These are phyloP conservation scores for Primulina eburnea DNA, from an alignment of 257 asterid species.

Conservation along the genomic window DNA sequence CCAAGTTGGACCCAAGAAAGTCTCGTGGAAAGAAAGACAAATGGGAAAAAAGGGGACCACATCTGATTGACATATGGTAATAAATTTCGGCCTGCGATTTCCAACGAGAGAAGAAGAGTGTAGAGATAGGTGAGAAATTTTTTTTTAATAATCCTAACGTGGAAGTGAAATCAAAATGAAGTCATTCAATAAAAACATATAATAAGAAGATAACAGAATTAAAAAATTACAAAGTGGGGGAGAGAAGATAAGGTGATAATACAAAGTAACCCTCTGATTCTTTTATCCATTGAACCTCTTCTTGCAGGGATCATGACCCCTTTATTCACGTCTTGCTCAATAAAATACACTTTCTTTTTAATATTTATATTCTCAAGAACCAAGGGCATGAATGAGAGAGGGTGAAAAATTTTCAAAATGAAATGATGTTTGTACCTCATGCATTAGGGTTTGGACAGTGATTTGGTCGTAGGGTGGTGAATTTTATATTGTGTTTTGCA, in stretches of 20 bases:
- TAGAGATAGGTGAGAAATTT: slow-evolving; percentile 8
- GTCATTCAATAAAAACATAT: slow-evolving; percentile 6
- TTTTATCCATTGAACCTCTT: slow-evolving; percentile 54
- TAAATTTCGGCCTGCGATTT: slow-evolving; percentile 30
- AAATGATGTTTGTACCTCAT: neutral
- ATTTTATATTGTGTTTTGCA: neutral
- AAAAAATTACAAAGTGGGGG: slow-evolving; percentile 40
- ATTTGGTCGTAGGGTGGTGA: neutral
- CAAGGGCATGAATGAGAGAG: too few species aligned
- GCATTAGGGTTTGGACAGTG: neutral
- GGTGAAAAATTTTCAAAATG: neutral
- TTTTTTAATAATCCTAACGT: slow-evolving; percentile 1
- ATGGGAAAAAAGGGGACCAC: slow-evolving; percentile 34
- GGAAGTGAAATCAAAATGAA: slow-evolving; percentile 19
- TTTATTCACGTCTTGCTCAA: slow-evolving; percentile 40
- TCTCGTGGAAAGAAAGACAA: slow-evolving; percentile 28
- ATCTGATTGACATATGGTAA: slow-evolving; percentile 9
- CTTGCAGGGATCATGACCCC: slow-evolving; percentile 59
- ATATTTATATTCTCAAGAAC: too few species aligned
- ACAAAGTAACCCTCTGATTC: slow-evolving; percentile 27
- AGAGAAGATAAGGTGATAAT: slow-evolving; percentile 66
- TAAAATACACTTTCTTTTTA: neutral
- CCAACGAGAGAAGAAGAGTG: slow-evolving; percentile 31
- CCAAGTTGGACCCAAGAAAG: slow-evolving; percentile 35
- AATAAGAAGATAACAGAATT: slow-evolving; percentile 27